Percentiles rank a stretch among this genome's conserved stretches.
Conservation (phyloP, 768 basidiomycete species). For the Leucosporidium yakuticum region DNA sequence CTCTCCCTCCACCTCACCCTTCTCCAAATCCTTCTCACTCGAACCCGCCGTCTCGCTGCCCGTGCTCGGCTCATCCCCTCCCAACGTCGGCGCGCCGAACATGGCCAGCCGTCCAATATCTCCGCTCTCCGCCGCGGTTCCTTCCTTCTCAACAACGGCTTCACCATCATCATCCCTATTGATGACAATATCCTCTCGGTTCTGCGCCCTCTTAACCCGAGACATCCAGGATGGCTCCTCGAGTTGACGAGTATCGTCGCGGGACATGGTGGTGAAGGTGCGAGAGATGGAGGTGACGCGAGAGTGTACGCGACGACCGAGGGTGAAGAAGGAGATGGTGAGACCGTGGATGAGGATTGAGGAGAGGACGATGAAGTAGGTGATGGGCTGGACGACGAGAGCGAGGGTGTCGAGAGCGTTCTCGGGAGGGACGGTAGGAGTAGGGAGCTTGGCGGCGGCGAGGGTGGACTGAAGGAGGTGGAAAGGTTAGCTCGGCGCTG, state of each 20-base stretch:
- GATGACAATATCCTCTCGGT: constrained; percentile 65
- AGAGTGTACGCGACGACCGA: constrained; percentile 83
- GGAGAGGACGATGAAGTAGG: constrained; percentile 87
- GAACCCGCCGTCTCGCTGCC: constrained; percentile 1
- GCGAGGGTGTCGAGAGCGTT: constrained; percentile 62
- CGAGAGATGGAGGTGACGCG: constrained; percentile 68
- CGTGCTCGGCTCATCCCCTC: constrained; percentile 7
- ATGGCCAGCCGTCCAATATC: constrained; percentile 8
- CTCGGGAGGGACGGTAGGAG: constrained; percentile 47
- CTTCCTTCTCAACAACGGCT: constrained; percentile 40
- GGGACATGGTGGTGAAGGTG: constrained; percentile 37
- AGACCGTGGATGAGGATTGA: constrained; percentile 68
- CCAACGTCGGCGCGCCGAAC: constrained; percentile 28
- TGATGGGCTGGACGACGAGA: constrained; percentile 80
- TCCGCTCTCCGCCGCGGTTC: constrained; percentile 17
- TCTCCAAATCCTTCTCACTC: constrained; percentile 18
- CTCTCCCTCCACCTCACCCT: constrained; percentile 9
- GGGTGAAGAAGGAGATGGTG: constrained; percentile 89
- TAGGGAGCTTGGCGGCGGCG: constrained; percentile 59
- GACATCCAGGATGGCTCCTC: constrained; percentile 62
- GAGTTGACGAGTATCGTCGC: constrained; percentile 53
- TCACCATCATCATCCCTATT: constrained; percentile 62
- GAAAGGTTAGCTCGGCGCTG: constrained; percentile 24
- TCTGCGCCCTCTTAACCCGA: constrained; percentile 55
- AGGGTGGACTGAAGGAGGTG: constrained; percentile 54